phyloP scores from a whole-genome alignment of 2,329 filamentous ascomycete species.

The Talaromyces sp. region DNA sequence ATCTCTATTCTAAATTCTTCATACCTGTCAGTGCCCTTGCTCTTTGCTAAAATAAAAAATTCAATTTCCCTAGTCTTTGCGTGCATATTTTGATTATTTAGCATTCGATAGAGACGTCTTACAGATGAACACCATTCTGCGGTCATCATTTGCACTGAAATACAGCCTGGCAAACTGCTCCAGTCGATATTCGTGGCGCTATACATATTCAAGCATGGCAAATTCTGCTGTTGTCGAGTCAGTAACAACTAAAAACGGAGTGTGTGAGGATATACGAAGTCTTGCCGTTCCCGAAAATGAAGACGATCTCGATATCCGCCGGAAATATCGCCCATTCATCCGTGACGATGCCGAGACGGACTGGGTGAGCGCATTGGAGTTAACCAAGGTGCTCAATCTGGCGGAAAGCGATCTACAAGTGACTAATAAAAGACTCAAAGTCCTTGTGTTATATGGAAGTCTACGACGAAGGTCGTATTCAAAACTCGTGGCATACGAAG shows the following conservation, averaged over 20 bases:
- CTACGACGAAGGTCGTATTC: conserved; percentile 58
- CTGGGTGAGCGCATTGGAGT: conserved; percentile 57
- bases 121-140: background rate
- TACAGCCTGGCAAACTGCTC: background rate
- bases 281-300: conserved; percentile 47
- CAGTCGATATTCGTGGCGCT: background rate
- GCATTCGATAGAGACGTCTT: background rate
- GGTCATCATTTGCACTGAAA: background rate
- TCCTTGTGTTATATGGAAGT: conserved; percentile 62
- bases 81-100: background rate
- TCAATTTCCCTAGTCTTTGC: background rate
- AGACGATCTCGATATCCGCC: conserved; percentile 48
- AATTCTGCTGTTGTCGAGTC: background rate
- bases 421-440: conserved; percentile 47
- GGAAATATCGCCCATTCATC: conserved; percentile 58
- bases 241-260: background rate
- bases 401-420: conserved; percentile 46
- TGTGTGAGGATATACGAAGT: conserved; percentile 22
- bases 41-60: background rate
- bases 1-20: background rate
- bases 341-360: conserved; percentile 43
- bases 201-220: background rate
- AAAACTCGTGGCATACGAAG: conserved; percentile 58
- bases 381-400: conserved; percentile 53
- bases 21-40: background rate